Evolutionary conservation across 2,329 filamentous ascomycete species (phyloP), one percentile per base, ranked within the genome.

Genomic region (Neoascochyta sp.): DNA sequence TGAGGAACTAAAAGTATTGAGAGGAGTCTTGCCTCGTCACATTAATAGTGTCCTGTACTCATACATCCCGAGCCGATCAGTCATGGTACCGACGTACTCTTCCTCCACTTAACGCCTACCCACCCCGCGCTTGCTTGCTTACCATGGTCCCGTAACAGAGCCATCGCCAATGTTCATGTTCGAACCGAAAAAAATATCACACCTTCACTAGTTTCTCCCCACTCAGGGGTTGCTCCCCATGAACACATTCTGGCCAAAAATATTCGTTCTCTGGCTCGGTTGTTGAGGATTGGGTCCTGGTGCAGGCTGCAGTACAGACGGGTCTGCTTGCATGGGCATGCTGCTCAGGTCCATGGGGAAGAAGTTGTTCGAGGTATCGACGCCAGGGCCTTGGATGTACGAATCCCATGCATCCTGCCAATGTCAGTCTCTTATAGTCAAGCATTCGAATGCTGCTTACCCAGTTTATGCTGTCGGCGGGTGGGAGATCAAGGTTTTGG

Each of bases 351-450:
- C 66, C 63, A 67, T 66, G 0, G 67, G 65, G 49, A 68, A 70
- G 51, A 68, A 66, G 12, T 57, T 57, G 34, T 57, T 60, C 8
- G 50, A 51, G 2, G 61, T 47, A 27, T 70, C 66, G 34, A 67
- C 54, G 20, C 47, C 68, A 5, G 75, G 69, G 29, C 75, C 77
- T 54, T 83, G 79, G 26, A 83, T 76, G 46, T 82, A 83, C 5
- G 71, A 76, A 52, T 84, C 80, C 79, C 79, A 83, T 16, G 78
- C 77, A 40, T 81, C 75, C 54, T 57, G 16, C 4, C 3, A 4
- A 9, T 14, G 29, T 49, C 30, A 51, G 40, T 39, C 39, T 14
- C 4, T 17, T 9, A n/a, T 13, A 14, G 7, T 23, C 7, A 18
- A 5, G 5, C 9, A 12, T 8, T 9, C n/a, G 5, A 5, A 12